Conservation (phyloP, 2,329 filamentous ascomycete genomes). For the Penicillium sp. region DNA sequence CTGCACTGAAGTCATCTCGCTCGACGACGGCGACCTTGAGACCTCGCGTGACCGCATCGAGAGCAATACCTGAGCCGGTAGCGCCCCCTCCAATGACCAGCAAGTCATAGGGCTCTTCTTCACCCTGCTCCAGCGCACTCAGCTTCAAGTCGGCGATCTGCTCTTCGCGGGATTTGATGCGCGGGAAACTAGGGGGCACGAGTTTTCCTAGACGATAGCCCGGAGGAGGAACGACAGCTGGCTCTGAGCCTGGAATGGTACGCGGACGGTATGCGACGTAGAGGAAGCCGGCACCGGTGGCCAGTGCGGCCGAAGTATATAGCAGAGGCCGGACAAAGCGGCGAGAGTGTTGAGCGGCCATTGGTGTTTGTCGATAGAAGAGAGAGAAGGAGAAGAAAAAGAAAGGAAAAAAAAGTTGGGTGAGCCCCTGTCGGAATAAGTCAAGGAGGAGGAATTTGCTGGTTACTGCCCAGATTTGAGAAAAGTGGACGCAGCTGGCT, state of each 20-base stretch:
- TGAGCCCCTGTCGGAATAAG: neutral
- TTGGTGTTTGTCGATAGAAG: conserved; percentile 16
- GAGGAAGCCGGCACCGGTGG: conserved; percentile 53
- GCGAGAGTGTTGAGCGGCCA: conserved; percentile 40
- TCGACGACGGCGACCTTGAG: conserved; percentile 78
- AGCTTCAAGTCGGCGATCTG: conserved; percentile 51
- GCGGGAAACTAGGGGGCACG: conserved; percentile 49
- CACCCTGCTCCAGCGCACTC: conserved; percentile 25
- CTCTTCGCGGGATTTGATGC: conserved; percentile 47
- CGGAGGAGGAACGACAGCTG: conserved; percentile 60
- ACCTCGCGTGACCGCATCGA: conserved; percentile 75
- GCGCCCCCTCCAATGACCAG: conserved; percentile 76
- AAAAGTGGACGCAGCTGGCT: too few relatives aligned
- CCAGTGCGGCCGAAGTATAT: conserved; percentile 55
- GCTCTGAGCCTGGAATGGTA: conserved; percentile 61
- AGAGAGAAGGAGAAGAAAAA: neutral
- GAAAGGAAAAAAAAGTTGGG: neutral
- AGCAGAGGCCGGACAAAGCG: conserved; percentile 56
- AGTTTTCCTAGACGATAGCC: conserved; percentile 59
- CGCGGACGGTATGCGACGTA: conserved; percentile 62
- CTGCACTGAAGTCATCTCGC: conserved; percentile 76
- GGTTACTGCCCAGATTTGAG: neutral
- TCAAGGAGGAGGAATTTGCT: neutral
- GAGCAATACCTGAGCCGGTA: conserved; percentile 73
- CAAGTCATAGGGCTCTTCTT: conserved; percentile 64